These are phyloP conservation scores for Oryza meridionalis DNA, from an alignment of 176 grass and related monocot species.

Conservation along the genomic window DNA sequence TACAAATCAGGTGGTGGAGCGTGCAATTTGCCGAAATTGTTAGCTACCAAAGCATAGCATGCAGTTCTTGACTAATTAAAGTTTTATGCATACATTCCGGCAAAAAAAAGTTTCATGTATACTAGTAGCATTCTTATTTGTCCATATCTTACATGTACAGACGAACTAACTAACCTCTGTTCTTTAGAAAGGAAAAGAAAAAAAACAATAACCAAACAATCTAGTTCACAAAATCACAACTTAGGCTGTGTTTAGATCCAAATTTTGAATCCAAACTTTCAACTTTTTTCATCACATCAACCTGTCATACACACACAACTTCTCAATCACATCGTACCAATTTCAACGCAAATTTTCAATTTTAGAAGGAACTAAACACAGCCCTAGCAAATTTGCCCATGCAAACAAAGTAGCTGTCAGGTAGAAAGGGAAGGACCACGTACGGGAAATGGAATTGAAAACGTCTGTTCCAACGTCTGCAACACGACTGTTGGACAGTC, in stretches of 20 bases:
- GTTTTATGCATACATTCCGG: not conserved
- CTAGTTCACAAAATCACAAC: not conserved
- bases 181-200: not conserved
- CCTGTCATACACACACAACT: too few relatives aligned
- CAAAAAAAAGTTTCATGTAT: not conserved
- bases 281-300: too few relatives aligned
- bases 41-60: not conserved
- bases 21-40: not conserved
- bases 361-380: too few relatives aligned
- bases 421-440: not conserved
- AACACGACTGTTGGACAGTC: constrained; percentile 33
- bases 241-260: too few relatives aligned
- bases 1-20: not conserved
- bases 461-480: constrained; percentile 42
- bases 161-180: not conserved
- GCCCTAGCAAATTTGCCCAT: not conserved
- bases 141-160: not conserved
- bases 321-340: too few relatives aligned
- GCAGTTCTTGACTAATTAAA: not conserved
- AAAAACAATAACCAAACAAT: not conserved
- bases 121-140: not conserved
- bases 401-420: not conserved
- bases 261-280: too few relatives aligned
- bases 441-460: not conserved
- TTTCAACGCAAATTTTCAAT: too few relatives aligned